phyloP scores from a whole-genome alignment of 106 monocot species.

The Xerophyta viscosa region DNA sequence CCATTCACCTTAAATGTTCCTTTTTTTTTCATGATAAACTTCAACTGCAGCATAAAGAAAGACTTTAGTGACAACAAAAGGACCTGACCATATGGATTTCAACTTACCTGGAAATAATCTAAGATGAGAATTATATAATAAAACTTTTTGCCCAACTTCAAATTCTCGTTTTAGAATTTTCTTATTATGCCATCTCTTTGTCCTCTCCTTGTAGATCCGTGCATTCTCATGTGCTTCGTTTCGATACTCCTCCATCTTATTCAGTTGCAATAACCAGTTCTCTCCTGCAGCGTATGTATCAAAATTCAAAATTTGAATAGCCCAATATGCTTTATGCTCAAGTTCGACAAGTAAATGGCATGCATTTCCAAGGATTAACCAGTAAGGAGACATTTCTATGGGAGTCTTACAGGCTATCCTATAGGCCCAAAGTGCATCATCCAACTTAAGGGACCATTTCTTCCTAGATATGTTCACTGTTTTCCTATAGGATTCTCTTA shows the following conservation, averaged over 20 bases:
- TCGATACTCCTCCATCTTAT: not conserved
- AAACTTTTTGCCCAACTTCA: not conserved
- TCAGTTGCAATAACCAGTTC: not conserved
- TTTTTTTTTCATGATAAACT: not conserved
- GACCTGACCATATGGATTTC: not conserved
- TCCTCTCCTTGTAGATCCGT: not conserved
- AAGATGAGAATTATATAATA: not conserved
- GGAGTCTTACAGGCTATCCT: not conserved
- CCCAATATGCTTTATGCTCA: constrained; percentile 9
- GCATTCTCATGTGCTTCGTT: not conserved
- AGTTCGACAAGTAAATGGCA: constrained; percentile 13
- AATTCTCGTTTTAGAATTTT: not conserved
- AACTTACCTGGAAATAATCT: not conserved
- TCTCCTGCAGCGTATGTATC: not conserved
- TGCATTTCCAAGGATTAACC: not conserved
- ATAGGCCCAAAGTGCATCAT: constrained; percentile 4
- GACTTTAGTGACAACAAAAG: not conserved
- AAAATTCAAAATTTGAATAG: not conserved
- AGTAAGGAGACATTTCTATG: not conserved
- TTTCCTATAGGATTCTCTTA: not conserved
- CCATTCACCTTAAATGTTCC: constrained; percentile 3
- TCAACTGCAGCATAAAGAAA: not conserved
- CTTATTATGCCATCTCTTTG: not conserved
- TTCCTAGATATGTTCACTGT: not conserved
- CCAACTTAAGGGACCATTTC: not conserved